Percentiles rank a stretch among this genome's conserved stretches.
Conservation (phyloP, 177 flowering plant genomes). For the Vitis hybrid region DNA sequence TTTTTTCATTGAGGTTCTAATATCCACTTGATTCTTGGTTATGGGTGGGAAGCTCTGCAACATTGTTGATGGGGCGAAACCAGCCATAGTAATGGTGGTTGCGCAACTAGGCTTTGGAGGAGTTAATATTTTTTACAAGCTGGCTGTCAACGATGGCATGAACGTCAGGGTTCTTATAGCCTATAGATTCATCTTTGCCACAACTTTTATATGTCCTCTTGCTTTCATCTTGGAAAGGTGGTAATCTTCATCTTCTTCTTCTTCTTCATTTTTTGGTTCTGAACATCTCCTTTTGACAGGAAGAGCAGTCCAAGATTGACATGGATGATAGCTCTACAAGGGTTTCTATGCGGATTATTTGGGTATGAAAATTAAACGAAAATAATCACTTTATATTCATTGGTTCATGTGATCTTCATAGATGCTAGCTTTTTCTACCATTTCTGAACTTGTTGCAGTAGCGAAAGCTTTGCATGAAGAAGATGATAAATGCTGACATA, state of each 20-base stretch:
- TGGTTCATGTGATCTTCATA: neutral
- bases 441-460: too few relatives aligned
- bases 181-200: conserved; percentile 20
- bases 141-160: conserved; percentile 30
- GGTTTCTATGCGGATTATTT: conserved; percentile 43
- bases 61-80: conserved; percentile 6
- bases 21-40: too few relatives aligned
- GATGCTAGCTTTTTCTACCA: too few relatives aligned
- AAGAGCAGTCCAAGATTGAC: conserved; percentile 55
- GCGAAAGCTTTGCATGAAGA: too few relatives aligned
- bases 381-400: too few relatives aligned
- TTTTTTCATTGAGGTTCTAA: too few relatives aligned
- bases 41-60: too few relatives aligned
- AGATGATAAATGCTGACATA: too few relatives aligned
- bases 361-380: conserved; percentile 35
- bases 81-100: conserved; percentile 16
- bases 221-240: conserved; percentile 23
- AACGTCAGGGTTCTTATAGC: conserved; percentile 18
- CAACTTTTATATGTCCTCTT: conserved; percentile 21
- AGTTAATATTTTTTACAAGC: conserved; percentile 23
- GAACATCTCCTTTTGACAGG: conserved; percentile 24
- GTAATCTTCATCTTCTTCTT: too few relatives aligned
- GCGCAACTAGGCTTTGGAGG: conserved; percentile 13
- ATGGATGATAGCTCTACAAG: conserved; percentile 36
- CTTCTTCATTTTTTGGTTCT: neutral